Percentiles rank a stretch among this genome's conserved stretches.
These are phyloP conservation scores for Cutaneotrichosporon daszewskae DNA, from an alignment of 1,284 basidiomycete species.

Conservation along the genomic window DNA sequence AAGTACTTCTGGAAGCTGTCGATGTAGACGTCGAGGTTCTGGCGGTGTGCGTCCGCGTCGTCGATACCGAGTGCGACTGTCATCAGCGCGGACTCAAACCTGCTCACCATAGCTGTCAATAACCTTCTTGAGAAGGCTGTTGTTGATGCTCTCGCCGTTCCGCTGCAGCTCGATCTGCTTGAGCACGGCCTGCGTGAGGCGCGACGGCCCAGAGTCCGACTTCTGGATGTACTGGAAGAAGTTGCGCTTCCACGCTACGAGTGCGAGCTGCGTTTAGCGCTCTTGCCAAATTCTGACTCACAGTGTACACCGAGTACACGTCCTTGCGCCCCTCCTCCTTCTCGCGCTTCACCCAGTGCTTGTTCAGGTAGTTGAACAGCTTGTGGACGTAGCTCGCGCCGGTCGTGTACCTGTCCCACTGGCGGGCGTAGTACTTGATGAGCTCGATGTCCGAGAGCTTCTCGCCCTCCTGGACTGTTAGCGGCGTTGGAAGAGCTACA, in stretches of 20 bases:
- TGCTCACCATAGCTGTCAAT: constrained; percentile 75
- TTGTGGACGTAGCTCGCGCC: constrained; percentile 95
- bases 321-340: constrained; percentile 95
- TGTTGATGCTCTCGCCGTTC: constrained; percentile 91
- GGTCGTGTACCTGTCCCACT: constrained; percentile 95
- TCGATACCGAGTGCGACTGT: constrained; percentile 89
- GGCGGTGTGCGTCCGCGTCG: constrained; percentile 59
- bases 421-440: constrained; percentile 80
- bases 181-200: constrained; percentile 81
- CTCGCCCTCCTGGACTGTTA: constrained; percentile 61
- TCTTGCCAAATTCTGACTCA: constrained; percentile 48
- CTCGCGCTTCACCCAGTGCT: constrained; percentile 98
- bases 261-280: constrained; percentile 61
- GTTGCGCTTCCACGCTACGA: constrained; percentile 90
- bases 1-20: constrained; percentile 87
- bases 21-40: constrained; percentile 80
- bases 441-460: constrained; percentile 77
- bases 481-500: constrained; percentile 35
- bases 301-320: constrained; percentile 93
- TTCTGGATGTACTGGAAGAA: constrained; percentile 82
- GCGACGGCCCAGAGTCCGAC: constrained; percentile 57
- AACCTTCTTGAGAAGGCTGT: constrained; percentile 88
- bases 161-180: constrained; percentile 87
- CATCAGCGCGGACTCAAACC: background rate
- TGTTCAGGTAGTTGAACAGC: constrained; percentile 93